A percentile compares a stretch with the other conserved stretches of the same genome.
Conservation (phyloP, 352 stramenopile genomes). For the Peronospora farinosa region DNA sequence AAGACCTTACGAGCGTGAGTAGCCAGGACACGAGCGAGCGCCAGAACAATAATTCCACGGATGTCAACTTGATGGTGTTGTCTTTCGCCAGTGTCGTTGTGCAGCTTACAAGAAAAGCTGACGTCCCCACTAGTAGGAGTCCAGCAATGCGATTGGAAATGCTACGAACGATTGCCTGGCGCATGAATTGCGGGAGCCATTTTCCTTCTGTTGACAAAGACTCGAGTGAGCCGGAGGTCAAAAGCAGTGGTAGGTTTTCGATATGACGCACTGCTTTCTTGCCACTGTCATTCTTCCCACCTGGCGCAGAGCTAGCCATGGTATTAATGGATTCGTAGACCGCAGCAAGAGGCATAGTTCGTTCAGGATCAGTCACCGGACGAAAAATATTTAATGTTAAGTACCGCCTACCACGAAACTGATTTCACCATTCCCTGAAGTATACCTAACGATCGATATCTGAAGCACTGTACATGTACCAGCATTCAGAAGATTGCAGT, state of each 20-base stretch:
- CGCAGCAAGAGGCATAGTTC: constrained; percentile 23
- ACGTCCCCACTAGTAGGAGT: constrained; percentile 40
- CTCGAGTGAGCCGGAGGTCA: constrained; percentile 25
- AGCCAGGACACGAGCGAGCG: constrained; percentile 47
- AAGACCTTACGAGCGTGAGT: constrained; percentile 37
- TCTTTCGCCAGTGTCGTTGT: constrained; percentile 58
- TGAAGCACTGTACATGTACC: no score
- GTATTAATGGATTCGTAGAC: constrained; percentile 28
- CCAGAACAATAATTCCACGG: constrained; percentile 67
- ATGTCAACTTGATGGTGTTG: constrained; percentile 38
- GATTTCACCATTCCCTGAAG: constrained; percentile 18
- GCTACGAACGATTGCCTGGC: constrained; percentile 21
- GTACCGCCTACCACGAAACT: background rate
- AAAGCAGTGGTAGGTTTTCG: constrained; percentile 38
- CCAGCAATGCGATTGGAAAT: constrained; percentile 29
- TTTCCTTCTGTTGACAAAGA: constrained; percentile 21
- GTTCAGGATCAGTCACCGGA: no score
- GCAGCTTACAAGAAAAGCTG: constrained; percentile 53
- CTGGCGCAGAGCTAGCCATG: constrained; percentile 16
- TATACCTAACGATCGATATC: background rate
- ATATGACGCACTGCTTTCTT: constrained; percentile 37
- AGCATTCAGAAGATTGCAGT: no score
- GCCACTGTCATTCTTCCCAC: constrained; percentile 27
- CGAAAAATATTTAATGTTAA: no score
- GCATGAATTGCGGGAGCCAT: constrained; percentile 32